Conservation (phyloP, 441 rosid genomes). For the Biscutella laevigata region DNA sequence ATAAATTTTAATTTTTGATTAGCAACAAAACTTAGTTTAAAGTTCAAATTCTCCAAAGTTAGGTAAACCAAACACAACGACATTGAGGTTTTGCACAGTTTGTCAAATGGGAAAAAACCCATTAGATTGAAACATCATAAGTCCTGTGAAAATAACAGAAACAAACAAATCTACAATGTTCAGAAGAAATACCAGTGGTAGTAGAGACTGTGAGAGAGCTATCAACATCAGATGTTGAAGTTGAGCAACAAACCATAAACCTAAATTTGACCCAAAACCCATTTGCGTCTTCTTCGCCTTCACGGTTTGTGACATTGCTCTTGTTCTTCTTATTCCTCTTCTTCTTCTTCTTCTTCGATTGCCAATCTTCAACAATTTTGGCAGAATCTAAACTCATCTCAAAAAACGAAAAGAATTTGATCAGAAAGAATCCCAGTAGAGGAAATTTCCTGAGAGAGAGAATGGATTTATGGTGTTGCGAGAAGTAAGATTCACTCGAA, state of each 20-base stretch:
- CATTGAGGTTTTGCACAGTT: constrained; percentile 6
- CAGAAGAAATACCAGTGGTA: constrained; percentile 44
- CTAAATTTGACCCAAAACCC: constrained; percentile 82
- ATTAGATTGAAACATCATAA: constrained; percentile 7
- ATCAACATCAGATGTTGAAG: constrained; percentile 93
- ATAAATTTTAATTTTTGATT: not conserved
- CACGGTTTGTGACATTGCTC: constrained; percentile 19
- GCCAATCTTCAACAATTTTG: constrained; percentile 20
- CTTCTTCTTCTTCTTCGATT: constrained; percentile 27
- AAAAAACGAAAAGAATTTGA: too few relatives aligned
- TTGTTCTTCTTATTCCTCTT: constrained; percentile 25
- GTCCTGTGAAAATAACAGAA: constrained; percentile 1
- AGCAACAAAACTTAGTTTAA: not conserved
- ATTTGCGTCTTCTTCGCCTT: constrained; percentile 28
- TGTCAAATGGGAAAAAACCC: constrained; percentile 9
- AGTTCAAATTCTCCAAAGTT: constrained; percentile 4
- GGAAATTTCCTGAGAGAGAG: too few relatives aligned
- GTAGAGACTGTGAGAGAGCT: constrained; percentile 59
- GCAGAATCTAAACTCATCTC: constrained; percentile 26
- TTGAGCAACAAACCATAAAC: constrained; percentile 68
- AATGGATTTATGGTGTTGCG: too few relatives aligned
- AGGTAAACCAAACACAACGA: constrained; percentile 21
- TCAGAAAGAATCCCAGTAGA: too few relatives aligned
- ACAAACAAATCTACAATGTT: not conserved
- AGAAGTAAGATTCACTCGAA: too few relatives aligned